Evolutionary conservation across 2,329 filamentous ascomycete genomes (phyloP).

Genomic region (Curvularia spicifera): DNA sequence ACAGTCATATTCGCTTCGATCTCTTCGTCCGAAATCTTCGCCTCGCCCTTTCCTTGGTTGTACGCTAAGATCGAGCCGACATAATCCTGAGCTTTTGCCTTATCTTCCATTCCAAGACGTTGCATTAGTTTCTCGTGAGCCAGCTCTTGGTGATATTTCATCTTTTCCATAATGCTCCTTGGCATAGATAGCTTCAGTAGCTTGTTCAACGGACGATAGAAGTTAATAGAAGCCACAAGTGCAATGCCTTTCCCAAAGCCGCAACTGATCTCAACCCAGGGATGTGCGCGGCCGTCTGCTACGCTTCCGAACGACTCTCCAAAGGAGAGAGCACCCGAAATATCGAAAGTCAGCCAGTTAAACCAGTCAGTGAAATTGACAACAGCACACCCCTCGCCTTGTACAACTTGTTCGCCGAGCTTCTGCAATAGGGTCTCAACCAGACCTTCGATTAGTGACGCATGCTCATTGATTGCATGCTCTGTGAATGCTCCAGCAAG

Average conservation of each 20-base stretch:
- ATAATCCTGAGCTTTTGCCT: conserved; percentile 34
- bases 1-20: conserved; percentile 44
- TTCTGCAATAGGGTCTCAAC: conserved; percentile 44
- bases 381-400: conserved; percentile 24
- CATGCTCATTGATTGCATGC: conserved; percentile 50
- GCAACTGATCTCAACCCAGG: conserved; percentile 44
- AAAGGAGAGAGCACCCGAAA: conserved; percentile 57
- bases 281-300: conserved; percentile 23
- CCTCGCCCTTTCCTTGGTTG: conserved; percentile 30
- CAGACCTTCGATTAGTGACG: conserved; percentile 45
- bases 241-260: conserved; percentile 35
- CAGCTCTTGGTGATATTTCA: conserved; percentile 24
- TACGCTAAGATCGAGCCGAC: conserved; percentile 33
- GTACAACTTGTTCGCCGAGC: conserved; percentile 13
- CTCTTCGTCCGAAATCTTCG: conserved; percentile 35
- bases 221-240: conserved; percentile 32
- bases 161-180: conserved; percentile 18
- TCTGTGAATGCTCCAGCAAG: conserved; percentile 54
- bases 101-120: conserved; percentile 40
- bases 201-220: conserved; percentile 27
- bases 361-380: conserved; percentile 22
- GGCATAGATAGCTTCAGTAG: conserved; percentile 21
- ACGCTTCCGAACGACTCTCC: conserved; percentile 52
- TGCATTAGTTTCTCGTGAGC: conserved; percentile 30
- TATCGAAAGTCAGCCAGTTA: conserved; percentile 30